Conservation (phyloP, 1,284 basidiomycete species). For the Trametes sp. region DNA sequence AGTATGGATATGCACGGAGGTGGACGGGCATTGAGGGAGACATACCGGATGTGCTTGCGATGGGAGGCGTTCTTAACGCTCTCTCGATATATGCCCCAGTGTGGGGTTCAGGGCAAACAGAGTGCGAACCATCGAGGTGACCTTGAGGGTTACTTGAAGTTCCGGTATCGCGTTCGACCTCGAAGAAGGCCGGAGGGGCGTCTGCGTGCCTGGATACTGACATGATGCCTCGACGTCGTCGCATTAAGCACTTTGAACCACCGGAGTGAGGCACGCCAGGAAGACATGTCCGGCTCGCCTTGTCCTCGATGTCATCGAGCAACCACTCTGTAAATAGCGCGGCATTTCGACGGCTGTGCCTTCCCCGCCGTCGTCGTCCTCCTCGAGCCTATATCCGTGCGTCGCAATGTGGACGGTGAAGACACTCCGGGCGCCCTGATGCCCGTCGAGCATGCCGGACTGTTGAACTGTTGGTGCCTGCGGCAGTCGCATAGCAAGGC, state of each 20-base stretch:
- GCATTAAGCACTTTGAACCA: neutral
- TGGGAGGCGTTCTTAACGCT: neutral
- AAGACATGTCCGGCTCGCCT: neutral
- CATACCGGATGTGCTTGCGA: neutral
- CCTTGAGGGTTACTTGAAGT: too few relatives aligned
- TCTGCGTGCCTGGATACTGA: constrained; percentile 2
- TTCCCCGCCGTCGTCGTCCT: neutral
- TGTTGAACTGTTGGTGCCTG: constrained; percentile 1
- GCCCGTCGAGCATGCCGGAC: neutral
- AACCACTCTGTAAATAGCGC: neutral
- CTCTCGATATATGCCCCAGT: too few relatives aligned
- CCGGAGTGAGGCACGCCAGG: neutral
- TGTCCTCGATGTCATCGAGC: neutral
- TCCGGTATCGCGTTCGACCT: too few relatives aligned
- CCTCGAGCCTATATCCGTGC: neutral
- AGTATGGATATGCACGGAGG: neutral
- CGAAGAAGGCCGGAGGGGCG: neutral
- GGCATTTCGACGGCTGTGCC: neutral
- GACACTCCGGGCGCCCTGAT: neutral
- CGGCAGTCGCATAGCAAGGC: constrained; percentile 9
- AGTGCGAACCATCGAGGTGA: neutral
- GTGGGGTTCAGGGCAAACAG: too few relatives aligned
- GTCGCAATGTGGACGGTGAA: neutral
- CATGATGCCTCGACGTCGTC: neutral
- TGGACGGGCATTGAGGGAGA: too few relatives aligned